These are phyloP conservation scores for Hypoxylon sp. DNA, from an alignment of 2,329 filamentous ascomycete genomes.

Conservation along the genomic window DNA sequence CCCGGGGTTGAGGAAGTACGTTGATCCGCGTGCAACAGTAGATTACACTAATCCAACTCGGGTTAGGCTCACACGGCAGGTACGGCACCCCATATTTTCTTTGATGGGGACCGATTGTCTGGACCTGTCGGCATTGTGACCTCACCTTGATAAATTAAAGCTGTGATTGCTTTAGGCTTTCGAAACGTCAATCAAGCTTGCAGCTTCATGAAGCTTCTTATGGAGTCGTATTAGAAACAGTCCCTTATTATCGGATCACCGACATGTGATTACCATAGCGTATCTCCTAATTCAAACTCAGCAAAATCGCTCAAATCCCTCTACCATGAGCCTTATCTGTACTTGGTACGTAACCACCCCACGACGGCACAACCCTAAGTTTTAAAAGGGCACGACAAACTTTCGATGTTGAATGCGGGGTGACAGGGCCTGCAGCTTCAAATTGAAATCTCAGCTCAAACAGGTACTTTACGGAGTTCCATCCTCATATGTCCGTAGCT, in stretches of 20 bases:
- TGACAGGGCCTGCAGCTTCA: constrained; percentile 33
- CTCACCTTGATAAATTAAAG: constrained; percentile 25
- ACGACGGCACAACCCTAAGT: constrained; percentile 25
- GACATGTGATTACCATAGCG: constrained; percentile 26
- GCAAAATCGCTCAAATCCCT: constrained; percentile 45
- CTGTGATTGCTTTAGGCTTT: constrained; percentile 8
- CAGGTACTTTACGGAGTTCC: constrained; percentile 30
- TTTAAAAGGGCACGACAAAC: constrained; percentile 17
- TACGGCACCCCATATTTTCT: constrained; percentile 33
- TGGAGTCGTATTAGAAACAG: constrained; percentile 14
- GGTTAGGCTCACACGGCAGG: constrained; percentile 30
- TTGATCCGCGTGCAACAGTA: constrained; percentile 38
- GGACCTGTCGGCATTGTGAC: constrained; percentile 22
- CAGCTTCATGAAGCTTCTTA: constrained; percentile 12
- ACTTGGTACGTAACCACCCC: constrained; percentile 27
- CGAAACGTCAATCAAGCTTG: constrained; percentile 26
- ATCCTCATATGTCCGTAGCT: constrained; percentile 27
- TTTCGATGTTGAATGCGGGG: constrained; percentile 40
- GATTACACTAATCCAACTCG: constrained; percentile 18
- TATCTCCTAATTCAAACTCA: constrained; percentile 23
- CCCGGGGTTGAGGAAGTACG: constrained; percentile 38
- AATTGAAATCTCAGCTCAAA: constrained; percentile 27
- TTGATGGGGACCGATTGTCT: constrained; percentile 33
- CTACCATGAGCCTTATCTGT: constrained; percentile 30
- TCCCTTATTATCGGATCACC: constrained; percentile 18